phyloP scores from a whole-genome alignment of 1,284 basidiomycete genomes.

The Rhodotorula sp. region DNA sequence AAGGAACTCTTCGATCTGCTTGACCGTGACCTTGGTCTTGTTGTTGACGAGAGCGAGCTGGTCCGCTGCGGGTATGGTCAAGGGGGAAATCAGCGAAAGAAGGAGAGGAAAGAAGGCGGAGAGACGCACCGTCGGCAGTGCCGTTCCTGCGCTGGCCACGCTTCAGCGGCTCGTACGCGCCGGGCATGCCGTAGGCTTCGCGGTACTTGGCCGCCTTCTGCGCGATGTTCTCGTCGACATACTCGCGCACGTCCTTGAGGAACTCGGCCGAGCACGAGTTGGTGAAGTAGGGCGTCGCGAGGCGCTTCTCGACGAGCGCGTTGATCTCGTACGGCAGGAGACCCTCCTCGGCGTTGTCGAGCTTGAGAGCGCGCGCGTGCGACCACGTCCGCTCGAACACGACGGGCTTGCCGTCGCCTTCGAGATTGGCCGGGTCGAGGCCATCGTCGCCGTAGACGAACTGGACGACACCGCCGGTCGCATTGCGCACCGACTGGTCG shows the following conservation, averaged over 20 bases:
- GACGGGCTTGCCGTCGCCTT: conserved; percentile 83
- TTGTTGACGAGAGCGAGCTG: conserved; percentile 71
- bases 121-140: conserved; percentile 6
- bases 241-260: conserved; percentile 68
- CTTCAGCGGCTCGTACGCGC: conserved; percentile 58
- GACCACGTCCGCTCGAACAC: conserved; percentile 85
- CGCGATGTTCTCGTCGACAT: conserved; percentile 71
- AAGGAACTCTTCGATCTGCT: conserved; percentile 77
- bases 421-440: conserved; percentile 92
- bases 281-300: conserved; percentile 64
- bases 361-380: conserved; percentile 73
- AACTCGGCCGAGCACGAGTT: conserved; percentile 48
- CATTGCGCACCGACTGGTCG: conserved; percentile 95
- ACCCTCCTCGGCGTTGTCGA: conserved; percentile 55
- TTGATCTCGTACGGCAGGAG: conserved; percentile 87
- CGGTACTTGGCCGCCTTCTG: conserved; percentile 70
- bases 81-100: neutral
- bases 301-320: conserved; percentile 68
- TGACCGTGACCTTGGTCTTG: conserved; percentile 82
- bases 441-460: conserved; percentile 98
- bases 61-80: conserved; percentile 55
- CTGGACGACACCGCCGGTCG: conserved; percentile 94
- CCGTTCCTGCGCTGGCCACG: conserved; percentile 5
- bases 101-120: neutral
- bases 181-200: conserved; percentile 77